Base-by-base conservation (phyloP, 441 rosid species). In the Adansonia gregorii region DNA sequence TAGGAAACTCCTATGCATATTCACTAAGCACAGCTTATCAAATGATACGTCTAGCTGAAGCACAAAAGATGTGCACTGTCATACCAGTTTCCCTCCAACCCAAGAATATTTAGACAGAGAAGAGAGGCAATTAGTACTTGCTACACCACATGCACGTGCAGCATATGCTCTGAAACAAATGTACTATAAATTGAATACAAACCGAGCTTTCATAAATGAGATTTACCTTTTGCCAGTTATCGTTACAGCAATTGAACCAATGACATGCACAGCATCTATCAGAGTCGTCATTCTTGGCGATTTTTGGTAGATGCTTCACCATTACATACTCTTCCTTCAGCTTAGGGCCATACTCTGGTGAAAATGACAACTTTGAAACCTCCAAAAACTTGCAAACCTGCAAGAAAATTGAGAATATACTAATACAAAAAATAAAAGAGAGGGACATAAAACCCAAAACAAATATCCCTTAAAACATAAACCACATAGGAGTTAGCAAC, bases 361-460 rank as follows among this genome's bases (percentile, higher is more conserved):
- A 87, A 83, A 97, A 94, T 67, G 98, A 97, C 91, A 97, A 79
- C 81, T 84, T 93, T 68, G 99, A 97, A 72, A 94, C 99, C 89
- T 97, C 98, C 92, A 97, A 80, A 85, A 97, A 97, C 89, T 89
- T 94, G 93, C 99, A 97, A 74, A 97, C 99, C 99, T 97, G 80
- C 79, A 82, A 78, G 54, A 81, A 64, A 61, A 24, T 71, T 48
- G 72, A 79, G 52, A 83, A 78, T 43, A 80, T 70, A 52, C 43
- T 78, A 80, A 71, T 43, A 65, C 67, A 76, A 31, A 74, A 71
- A 58, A 51, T 76, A 67, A 51, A 61, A 60, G 31, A 60, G 31
- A 66, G 12, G 70, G 46, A 27, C 17, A 63, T 8, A 27, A 6
- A 14, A 17, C 35, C 35, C 43, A 31, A 52, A 65, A 55, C 24